Base-by-base conservation (phyloP, 179 eudicot genomes). In the Spinacia oleracea region DNA sequence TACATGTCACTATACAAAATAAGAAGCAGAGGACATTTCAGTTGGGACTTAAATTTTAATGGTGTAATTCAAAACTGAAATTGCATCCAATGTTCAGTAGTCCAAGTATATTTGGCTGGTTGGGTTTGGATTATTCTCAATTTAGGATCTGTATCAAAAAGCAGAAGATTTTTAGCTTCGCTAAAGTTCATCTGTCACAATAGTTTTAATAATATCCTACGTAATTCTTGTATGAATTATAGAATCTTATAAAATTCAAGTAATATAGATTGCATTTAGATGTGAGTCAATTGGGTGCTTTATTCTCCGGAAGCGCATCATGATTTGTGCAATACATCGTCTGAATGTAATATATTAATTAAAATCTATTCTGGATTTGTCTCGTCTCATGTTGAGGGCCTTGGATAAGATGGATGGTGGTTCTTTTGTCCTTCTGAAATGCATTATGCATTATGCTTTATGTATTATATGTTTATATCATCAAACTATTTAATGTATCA, bases 401-500 rank as follows among this genome's bases (percentile, higher is more conserved):
- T 67, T 67, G 9, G 25, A 66, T 35, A 10, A 34, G 40, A 35
- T 16, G 25, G 46, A 35, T 34, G 25, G 40, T 66, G 29, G 25
- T 67, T 27, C 72, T 23, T 67, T 69, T 69, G 3, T 40, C n/a
- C 51, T 69, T 14, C 72, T 43, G 53, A 43, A 46, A 46, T 46
- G 25, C 27, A 42, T 75, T 65, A 46, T 70, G 48, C 18, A 53
- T 23, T 43, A 60, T 76, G 74, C 14, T 27, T 25, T 27, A 25
- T 75, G 34, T 21, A 40, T n/a, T n/a, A n/a, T n/a, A n/a, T n/a
- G n/a, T n/a, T n/a, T n/a, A n/a, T n/a, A n/a, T n/a, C n/a, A n/a
- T 70, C n/a, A 38, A 23, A 56, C 55, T 79, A 45, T 45, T 16
- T 43, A 34, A 58, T 80, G 77, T 38, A 63, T 38, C 46, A 20